Percentiles rank a stretch among this genome's conserved stretches.
phyloP scores from a whole-genome alignment of 1,284 basidiomycete species.

The Dichomitus squalens region DNA sequence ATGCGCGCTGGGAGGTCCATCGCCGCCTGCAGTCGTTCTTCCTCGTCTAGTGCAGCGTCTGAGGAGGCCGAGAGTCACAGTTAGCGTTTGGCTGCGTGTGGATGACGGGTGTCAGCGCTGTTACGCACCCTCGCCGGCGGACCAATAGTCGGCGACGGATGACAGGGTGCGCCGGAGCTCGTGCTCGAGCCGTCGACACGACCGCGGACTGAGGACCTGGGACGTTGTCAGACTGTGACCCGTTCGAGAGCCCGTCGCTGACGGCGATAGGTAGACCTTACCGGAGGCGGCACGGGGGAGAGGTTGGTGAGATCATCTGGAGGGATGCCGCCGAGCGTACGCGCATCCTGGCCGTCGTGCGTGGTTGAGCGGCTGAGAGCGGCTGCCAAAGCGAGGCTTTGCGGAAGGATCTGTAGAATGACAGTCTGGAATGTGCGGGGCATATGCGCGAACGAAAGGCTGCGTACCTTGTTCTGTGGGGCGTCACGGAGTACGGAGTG shows the following conservation, averaged over 20 bases:
- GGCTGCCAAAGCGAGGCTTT: conserved; percentile 11
- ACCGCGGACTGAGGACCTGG: not conserved
- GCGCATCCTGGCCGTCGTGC: not conserved
- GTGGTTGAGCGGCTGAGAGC: not conserved
- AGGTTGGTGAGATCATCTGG: conserved; percentile 16
- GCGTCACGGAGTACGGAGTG: conserved; percentile 1
- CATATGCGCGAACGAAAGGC: too few species aligned
- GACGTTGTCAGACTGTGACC: not conserved
- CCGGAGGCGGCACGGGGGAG: conserved; percentile 6
- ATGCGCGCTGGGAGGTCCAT: conserved; percentile 10
- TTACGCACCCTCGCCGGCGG: conserved; percentile 8
- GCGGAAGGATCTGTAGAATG: conserved; percentile 7
- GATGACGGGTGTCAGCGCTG: not conserved
- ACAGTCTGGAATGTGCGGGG: too few species aligned
- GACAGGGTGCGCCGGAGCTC: conserved; percentile 13
- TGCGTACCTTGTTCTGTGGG: not conserved
- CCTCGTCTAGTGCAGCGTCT: not conserved
- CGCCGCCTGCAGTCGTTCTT: conserved; percentile 3
- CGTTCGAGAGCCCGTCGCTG: too few species aligned
- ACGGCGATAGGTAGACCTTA: not conserved
- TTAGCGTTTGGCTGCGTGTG: not conserved
- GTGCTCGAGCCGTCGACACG: conserved; percentile 2
- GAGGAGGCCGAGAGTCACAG: not conserved
- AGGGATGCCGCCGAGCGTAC: conserved; percentile 15
- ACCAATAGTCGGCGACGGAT: conserved; percentile 11